Evolutionary conservation across 208 protist species (phyloP), one percentile per base, ranked within the genome.

Genomic region (Novymonas esmeraldas): DNA sequence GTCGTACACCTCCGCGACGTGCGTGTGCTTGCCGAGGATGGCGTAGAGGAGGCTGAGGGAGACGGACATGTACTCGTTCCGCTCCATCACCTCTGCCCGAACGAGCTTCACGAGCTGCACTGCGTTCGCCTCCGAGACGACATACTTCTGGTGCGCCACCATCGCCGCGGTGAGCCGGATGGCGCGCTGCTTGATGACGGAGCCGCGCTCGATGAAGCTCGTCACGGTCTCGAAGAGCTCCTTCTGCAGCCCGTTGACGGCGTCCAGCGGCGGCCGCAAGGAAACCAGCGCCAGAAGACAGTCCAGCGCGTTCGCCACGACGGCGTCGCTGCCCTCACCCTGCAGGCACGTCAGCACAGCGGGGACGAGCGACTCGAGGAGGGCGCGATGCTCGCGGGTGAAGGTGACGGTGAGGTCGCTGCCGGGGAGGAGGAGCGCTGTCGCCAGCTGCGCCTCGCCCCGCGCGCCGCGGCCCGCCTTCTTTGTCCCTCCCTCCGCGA

Each of bases 1-100:
- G 55, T 95, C 88, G 70, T 96, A 97, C 13, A 97, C 78, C 70
- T 95, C 90, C 14, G 84, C 69, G n/a, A 97, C 61, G 66, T 94
- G 82, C 0, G 87, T 52, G 73, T 96, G 90, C 71, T 94, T 93
- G 51, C 87, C 79, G n/a, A 97, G 70, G 11, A 97, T 73, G n/a
- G 89, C 81, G 72, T 95, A 79, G 72, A 97, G 79, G 10, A 97
- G 78, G 26, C 64, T 68, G 3, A 97, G 80, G n/a, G 85, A 81
- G 76, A 93, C 92, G 56, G 89, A 79, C 55, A 92, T 75, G 71
- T 90, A 95, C 57, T 81, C 79, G 54, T 80, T 91, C 44, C 88
- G 89, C 24, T 96, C 87, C 51, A 95, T 78, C 28, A 97, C 65
- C 46, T 97, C 93, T 0, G 74, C 71, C 10, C 87, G 82, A 3